A percentile compares a stretch with the other conserved stretches of the same genome.
These are phyloP conservation scores for Peziza echinospora DNA, from an alignment of 495 filamentous ascomycete genomes.

Conservation along the genomic window DNA sequence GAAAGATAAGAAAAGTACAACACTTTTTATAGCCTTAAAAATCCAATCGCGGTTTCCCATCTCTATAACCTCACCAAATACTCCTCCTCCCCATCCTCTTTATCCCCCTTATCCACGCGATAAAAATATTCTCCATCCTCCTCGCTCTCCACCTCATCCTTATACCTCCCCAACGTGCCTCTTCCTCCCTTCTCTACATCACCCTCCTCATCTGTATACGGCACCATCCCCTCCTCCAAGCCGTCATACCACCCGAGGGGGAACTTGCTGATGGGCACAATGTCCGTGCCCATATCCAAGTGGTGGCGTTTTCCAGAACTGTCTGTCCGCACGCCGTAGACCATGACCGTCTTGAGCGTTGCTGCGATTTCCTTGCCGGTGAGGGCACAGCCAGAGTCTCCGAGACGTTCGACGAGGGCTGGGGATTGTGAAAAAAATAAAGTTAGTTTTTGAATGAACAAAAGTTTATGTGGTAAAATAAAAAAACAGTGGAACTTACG, in stretches of 20 bases:
- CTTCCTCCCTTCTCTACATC: too few relatives aligned
- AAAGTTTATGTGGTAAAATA: background rate
- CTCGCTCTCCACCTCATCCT: too few relatives aligned
- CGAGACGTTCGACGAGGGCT: conserved; percentile 18
- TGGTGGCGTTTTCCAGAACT: conserved; percentile 5
- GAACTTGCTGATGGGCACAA: conserved; percentile 4
- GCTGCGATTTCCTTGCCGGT: conserved; percentile 9
- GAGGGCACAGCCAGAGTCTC: conserved; percentile 10
- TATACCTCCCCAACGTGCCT: too few relatives aligned
- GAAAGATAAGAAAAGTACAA: too few relatives aligned
- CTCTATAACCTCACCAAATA: too few relatives aligned
- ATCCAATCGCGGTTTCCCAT: too few relatives aligned
- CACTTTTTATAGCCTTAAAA: too few relatives aligned
- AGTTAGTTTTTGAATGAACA: background rate
- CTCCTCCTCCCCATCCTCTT: too few relatives aligned
- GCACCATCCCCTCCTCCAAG: background rate
- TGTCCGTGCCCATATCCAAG: conserved; percentile 16
- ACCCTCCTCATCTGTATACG: background rate
- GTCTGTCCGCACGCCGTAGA: conserved; percentile 11
- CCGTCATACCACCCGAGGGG: conserved; percentile 14
- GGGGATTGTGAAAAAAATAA: background rate
- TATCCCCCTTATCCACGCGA: too few relatives aligned
- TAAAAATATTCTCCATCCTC: too few relatives aligned
- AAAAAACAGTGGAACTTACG: conserved; percentile 4
- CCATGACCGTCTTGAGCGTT: conserved; percentile 7